Evolutionary conservation across 2,329 filamentous ascomycete species (phyloP), one percentile per base, ranked within the genome.

Genomic region (Ceratocystis eucalypticola): DNA sequence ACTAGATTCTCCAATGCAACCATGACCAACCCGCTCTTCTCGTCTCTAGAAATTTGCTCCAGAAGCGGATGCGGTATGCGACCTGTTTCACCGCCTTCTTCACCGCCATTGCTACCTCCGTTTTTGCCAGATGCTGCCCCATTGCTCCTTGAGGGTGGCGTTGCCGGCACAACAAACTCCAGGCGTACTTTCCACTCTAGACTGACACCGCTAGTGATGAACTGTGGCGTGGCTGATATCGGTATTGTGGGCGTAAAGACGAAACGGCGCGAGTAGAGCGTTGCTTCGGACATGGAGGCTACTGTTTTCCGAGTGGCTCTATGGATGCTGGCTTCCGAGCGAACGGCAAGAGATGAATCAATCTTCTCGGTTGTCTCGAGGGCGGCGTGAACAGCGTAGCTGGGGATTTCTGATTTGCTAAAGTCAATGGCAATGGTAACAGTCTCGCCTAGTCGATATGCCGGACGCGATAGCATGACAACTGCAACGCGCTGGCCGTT

Each of bases 401-500:
- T 95, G 1, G 89, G 86, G 25, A 96, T 84, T 68, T 89, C 84
- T 1, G 88, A 85, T 68, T 85, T 81, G 0, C 83, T 82, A 72
- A 97, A 96, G 75, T 97, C 92, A 68, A 99, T 84, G 0, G 86
- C 88, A 70, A 91, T 87, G 12, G 86, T 89, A 57, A 97, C 85
- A 0, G 88, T 86, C 75, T 99, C 94, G 67, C 94, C 94, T 0
- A 99, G 80, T 57, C 92, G 84, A 77, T 95, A 96, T 0, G 92
- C 86, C 0, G 94, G 91, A 8, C 94, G 86, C 4, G 92, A 88
- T 41, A 99, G 82, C 76, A 92, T 91, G 66, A 99, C 84, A 5
- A 95, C 90, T 2, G 89, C 93, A 12, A 99, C 92, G n/a, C 87
- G 87, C 66, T 87, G 86, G n/a, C 92, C 92, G 72, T 91, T 92